Evolutionary conservation across 179 eudicot genomes (phyloP).

Genomic region (Silene noctiflora): DNA sequence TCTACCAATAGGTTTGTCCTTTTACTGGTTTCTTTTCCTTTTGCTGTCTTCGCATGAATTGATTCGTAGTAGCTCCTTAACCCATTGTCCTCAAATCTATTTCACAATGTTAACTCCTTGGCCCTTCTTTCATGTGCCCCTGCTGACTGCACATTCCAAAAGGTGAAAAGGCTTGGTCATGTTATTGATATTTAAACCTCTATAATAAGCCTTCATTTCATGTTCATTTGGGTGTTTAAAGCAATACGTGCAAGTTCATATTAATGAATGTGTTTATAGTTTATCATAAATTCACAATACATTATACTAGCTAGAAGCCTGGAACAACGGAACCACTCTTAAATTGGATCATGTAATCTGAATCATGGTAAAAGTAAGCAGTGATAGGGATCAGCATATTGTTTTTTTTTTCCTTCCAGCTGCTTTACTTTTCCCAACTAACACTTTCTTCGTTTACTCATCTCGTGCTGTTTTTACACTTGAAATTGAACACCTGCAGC

Average conservation of each 20-base stretch:
- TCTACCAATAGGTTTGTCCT: constrained; percentile 29
- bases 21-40: background rate
- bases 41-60: background rate
- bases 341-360: background rate
- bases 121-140: background rate
- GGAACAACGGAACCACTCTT: background rate
- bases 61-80: background rate
- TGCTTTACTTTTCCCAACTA: background rate
- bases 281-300: background rate
- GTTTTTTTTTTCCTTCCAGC: background rate
- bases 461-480: constrained; percentile 7
- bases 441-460: background rate
- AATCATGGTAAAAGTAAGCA: background rate
- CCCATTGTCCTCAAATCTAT: background rate
- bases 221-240: constrained; percentile 1
- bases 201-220: background rate
- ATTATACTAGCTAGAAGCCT: background rate
- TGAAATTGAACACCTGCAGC: constrained; percentile 26
- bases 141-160: background rate
- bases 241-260: background rate
- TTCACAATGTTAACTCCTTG: background rate
- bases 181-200: background rate
- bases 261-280: background rate
- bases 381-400: background rate
- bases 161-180: background rate